These are phyloP conservation scores for Trypanosoma melophagium DNA, from an alignment of 208 protist genomes.

Conservation along the genomic window DNA sequence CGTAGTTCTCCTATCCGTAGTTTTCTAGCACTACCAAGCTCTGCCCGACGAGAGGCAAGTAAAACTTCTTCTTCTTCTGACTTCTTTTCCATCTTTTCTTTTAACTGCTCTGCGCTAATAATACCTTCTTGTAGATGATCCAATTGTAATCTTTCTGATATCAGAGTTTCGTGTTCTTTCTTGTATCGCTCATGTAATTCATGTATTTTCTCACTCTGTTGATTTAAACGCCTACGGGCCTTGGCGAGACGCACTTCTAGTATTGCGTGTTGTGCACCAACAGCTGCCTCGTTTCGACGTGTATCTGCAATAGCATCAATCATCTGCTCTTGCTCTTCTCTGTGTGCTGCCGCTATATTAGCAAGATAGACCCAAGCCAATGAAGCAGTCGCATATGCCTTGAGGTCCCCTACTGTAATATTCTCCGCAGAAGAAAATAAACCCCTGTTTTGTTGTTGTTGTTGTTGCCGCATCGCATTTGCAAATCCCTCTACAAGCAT, in stretches of 20 bases:
- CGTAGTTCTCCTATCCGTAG: constrained; percentile 28
- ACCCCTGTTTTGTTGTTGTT: background rate
- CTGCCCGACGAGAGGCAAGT: constrained; percentile 33
- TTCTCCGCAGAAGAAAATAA: background rate
- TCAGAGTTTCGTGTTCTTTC: constrained; percentile 28
- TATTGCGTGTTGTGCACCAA: constrained; percentile 30
- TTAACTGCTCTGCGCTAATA: background rate
- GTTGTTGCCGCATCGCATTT: too few relatives aligned
- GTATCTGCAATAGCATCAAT: constrained; percentile 28
- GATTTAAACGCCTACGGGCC: constrained; percentile 33
- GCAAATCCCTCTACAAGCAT: background rate
- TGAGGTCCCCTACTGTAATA: constrained; percentile 48
- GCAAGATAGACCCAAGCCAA: constrained; percentile 43
- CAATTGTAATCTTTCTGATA: constrained; percentile 31
- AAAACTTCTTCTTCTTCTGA: constrained; percentile 29
- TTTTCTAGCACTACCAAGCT: constrained; percentile 31
- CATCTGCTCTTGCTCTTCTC: constrained; percentile 18
- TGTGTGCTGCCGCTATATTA: constrained; percentile 24
- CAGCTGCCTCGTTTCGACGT: constrained; percentile 9
- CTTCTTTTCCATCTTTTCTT: background rate
- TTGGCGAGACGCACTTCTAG: constrained; percentile 36
- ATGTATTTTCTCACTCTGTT: constrained; percentile 37
- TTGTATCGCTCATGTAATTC: constrained; percentile 29
- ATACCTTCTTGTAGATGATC: constrained; percentile 1
- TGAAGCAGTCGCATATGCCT: constrained; percentile 35